Conservation (phyloP, 257 asterid species). For the Gynochthodes officinalis region DNA sequence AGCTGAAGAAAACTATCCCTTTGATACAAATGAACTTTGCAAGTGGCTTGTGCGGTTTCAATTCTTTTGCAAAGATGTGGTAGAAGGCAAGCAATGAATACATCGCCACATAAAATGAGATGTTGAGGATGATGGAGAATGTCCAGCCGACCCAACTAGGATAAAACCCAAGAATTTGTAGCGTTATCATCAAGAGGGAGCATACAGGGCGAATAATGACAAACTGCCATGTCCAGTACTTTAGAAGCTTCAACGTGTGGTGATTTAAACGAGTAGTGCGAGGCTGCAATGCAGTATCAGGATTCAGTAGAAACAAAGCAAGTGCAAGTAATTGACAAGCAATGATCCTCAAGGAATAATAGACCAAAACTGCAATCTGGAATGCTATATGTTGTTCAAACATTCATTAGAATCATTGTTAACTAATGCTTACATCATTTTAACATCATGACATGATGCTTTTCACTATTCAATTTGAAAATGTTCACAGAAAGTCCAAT, state of each 20-base stretch:
- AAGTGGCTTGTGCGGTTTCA: slow-evolving; percentile 82
- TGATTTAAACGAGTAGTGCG: slow-evolving; percentile 61
- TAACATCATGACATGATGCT: background rate
- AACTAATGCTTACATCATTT: background rate
- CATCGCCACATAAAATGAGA: slow-evolving; percentile 75
- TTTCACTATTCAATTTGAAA: background rate
- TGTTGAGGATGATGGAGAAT: slow-evolving; percentile 60
- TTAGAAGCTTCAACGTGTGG: slow-evolving; percentile 55
- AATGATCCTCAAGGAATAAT: too few species aligned
- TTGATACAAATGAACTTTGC: slow-evolving; percentile 85
- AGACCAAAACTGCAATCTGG: background rate
- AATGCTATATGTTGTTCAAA: background rate
- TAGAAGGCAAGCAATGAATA: slow-evolving; percentile 79
- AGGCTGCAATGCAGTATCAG: slow-evolving; percentile 52
- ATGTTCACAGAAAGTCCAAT: background rate
- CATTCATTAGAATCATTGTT: background rate
- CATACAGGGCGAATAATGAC: slow-evolving; percentile 79
- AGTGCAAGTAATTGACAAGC: background rate
- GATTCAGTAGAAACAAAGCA: slow-evolving; percentile 10
- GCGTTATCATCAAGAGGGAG: slow-evolving; percentile 60
- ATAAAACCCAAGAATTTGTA: slow-evolving; percentile 65
- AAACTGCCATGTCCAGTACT: slow-evolving; percentile 92
- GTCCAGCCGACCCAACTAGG: slow-evolving; percentile 89
- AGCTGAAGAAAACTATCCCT: slow-evolving; percentile 90
- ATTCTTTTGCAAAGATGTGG: slow-evolving; percentile 76